A percentile compares a stretch with the other conserved stretches of the same genome.
These are phyloP conservation scores for Russula vinacea DNA, from an alignment of 768 basidiomycete species.

Conservation along the genomic window DNA sequence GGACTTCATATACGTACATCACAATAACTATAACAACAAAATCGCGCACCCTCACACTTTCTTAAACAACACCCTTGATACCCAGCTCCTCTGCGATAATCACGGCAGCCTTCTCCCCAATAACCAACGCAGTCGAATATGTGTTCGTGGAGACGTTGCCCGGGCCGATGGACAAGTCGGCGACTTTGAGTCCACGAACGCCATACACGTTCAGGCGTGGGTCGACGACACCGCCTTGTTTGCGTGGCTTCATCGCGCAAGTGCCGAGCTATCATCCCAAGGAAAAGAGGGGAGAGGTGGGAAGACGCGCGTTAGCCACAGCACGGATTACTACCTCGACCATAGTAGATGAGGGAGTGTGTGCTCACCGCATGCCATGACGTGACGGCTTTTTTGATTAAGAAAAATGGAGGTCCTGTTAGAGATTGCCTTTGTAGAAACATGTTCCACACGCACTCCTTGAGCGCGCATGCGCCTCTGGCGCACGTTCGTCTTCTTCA, in stretches of 20 bases:
- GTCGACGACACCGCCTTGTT: constrained; percentile 60
- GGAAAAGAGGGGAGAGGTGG: background rate
- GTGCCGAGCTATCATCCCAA: constrained; percentile 51
- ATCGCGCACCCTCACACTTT: background rate
- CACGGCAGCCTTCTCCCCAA: constrained; percentile 62
- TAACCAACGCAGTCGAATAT: constrained; percentile 42
- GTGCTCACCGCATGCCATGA: constrained; percentile 24
- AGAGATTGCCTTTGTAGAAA: background rate
- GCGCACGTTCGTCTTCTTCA: constrained; percentile 38
- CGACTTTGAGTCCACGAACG: constrained; percentile 54
- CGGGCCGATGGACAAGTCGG: constrained; percentile 43
- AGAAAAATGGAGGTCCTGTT: background rate
- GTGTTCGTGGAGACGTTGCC: constrained; percentile 45
- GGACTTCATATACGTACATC: no score
- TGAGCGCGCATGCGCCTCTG: constrained; percentile 34
- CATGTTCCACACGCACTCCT: constrained; percentile 9
- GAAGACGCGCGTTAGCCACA: background rate
- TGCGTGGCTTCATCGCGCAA: constrained; percentile 63
- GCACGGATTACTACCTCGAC: no score
- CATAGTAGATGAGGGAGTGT: background rate
- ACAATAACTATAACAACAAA: background rate
- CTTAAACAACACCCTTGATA: constrained; percentile 40
- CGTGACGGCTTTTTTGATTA: background rate
- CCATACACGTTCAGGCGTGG: constrained; percentile 61
- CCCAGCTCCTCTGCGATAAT: constrained; percentile 56